Percentiles rank a stretch among this genome's conserved stretches.
These are phyloP conservation scores for Pythium periplocum DNA, from an alignment of 352 stramenopile species.

Conservation along the genomic window DNA sequence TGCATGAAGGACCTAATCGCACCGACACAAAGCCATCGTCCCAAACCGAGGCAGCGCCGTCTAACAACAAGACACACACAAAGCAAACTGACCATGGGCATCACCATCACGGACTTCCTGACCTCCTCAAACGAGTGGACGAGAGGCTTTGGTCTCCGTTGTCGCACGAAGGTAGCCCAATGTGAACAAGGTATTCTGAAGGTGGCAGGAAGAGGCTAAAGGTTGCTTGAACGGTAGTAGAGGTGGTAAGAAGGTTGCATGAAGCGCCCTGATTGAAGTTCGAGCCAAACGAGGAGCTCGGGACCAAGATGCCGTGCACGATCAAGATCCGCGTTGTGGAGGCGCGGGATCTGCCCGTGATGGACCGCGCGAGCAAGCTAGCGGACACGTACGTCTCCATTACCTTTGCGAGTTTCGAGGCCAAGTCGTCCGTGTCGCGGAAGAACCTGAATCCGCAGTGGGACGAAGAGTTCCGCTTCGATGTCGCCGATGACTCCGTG, in stretches of 20 bases:
- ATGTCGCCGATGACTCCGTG: conserved; percentile 96
- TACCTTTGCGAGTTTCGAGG: conserved; percentile 81
- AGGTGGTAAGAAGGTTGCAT: conserved; percentile 1
- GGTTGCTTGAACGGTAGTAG: conserved; percentile 5
- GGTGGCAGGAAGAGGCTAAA: not conserved
- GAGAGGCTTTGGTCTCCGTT: not conserved
- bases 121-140: not conserved
- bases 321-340: conserved; percentile 90
- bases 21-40: conserved; percentile 23
- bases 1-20: conserved; percentile 36
- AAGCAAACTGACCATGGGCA: no score
- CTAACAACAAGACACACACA: no score
- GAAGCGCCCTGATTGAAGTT: conserved; percentile 1
- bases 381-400: conserved; percentile 86
- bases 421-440: conserved; percentile 87
- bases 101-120: no score
- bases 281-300: not conserved
- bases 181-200: no score
- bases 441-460: conserved; percentile 95
- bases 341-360: conserved; percentile 82
- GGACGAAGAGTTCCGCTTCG: conserved; percentile 98
- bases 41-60: conserved; percentile 32
- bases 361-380: conserved; percentile 81
- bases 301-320: conserved; percentile 80
- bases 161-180: conserved; percentile 11